Percentiles rank a stretch among this genome's conserved stretches.
Evolutionary conservation across 306 rosid genomes (phyloP).

Genomic region (Casuarina equisetifolia): DNA sequence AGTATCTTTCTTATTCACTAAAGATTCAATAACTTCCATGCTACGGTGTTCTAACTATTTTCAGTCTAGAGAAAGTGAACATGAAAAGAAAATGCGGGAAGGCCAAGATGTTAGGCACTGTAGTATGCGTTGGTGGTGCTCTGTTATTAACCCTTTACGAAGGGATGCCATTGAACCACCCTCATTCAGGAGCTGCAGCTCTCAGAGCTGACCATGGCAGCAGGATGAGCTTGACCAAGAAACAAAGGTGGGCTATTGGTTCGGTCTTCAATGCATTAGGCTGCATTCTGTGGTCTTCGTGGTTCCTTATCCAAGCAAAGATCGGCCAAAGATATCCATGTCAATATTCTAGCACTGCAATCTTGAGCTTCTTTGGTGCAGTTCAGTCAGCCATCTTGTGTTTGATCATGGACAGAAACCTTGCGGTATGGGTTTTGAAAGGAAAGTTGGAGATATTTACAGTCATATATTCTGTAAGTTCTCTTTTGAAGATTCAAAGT

Average conservation of each 20-base stretch:
- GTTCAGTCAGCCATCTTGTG: conserved; percentile 60
- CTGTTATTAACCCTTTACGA: conserved; percentile 60
- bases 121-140: conserved; percentile 62
- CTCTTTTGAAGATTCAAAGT: conserved; percentile 1
- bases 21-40: conserved; percentile 10
- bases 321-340: conserved; percentile 62
- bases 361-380: conserved; percentile 66
- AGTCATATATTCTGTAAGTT: conserved; percentile 68
- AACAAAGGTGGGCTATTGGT: conserved; percentile 60
- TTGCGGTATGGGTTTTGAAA: conserved; percentile 52
- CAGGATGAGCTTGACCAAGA: conserved; percentile 18
- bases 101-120: conserved; percentile 65
- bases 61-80: conserved; percentile 72
- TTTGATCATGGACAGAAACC: conserved; percentile 49
- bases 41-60: conserved; percentile 19
- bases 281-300: conserved; percentile 77
- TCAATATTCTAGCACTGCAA: conserved; percentile 81
- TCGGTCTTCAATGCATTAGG: conserved; percentile 55
- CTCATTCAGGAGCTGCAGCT: conserved; percentile 21
- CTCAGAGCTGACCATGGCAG: conserved; percentile 3
- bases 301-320: conserved; percentile 84
- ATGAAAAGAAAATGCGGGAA: conserved; percentile 56
- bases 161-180: conserved; percentile 56
- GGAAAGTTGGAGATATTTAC: conserved; percentile 60
- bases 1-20: not conserved